Percentiles rank a stretch among this genome's conserved stretches.
These are phyloP conservation scores for Spathaspora gorwiae DNA, from an alignment of 805 yeast genomes.

Conservation along the genomic window DNA sequence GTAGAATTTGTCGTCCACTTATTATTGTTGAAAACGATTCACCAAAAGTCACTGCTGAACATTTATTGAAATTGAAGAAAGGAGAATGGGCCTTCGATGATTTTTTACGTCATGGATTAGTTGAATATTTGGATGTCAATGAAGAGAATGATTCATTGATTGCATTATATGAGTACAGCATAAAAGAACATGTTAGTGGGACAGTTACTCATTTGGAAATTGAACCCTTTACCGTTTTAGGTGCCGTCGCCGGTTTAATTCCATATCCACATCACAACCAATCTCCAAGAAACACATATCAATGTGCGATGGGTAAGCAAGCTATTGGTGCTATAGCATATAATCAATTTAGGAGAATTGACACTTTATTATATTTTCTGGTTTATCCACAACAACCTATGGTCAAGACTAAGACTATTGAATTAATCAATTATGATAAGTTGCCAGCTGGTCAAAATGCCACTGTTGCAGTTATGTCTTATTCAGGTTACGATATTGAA, in stretches of 20 bases:
- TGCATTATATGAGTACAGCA: constrained; percentile 73
- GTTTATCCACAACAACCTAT: constrained; percentile 99
- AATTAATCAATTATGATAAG: constrained; percentile 90
- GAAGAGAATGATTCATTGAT: constrained; percentile 94
- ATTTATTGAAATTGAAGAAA: constrained; percentile 53
- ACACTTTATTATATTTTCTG: constrained; percentile 88
- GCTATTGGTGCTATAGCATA: constrained; percentile 99
- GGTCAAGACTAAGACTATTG: constrained; percentile 97
- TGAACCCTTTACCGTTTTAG: constrained; percentile 88
- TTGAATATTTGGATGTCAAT: constrained; percentile 93
- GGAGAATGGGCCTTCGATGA: constrained; percentile 90
- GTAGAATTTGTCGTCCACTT: constrained; percentile 94
- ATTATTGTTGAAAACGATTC: constrained; percentile 72
- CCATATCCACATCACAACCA: constrained; percentile 93
- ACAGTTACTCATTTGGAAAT: constrained; percentile 86
- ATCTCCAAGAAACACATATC: constrained; percentile 88
- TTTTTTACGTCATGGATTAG: constrained; percentile 77
- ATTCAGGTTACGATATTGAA: constrained; percentile 98
- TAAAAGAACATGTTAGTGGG: constrained; percentile 40
- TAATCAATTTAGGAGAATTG: constrained; percentile 93
- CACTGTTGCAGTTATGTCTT: constrained; percentile 97
- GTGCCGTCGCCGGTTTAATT: constrained; percentile 89
- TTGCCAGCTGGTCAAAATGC: constrained; percentile 99
- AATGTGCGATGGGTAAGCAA: constrained; percentile 97
- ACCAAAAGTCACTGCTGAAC: constrained; percentile 68